phyloP scores from a whole-genome alignment of 805 yeast species.

The Saccharomycopsis fibuligera region DNA sequence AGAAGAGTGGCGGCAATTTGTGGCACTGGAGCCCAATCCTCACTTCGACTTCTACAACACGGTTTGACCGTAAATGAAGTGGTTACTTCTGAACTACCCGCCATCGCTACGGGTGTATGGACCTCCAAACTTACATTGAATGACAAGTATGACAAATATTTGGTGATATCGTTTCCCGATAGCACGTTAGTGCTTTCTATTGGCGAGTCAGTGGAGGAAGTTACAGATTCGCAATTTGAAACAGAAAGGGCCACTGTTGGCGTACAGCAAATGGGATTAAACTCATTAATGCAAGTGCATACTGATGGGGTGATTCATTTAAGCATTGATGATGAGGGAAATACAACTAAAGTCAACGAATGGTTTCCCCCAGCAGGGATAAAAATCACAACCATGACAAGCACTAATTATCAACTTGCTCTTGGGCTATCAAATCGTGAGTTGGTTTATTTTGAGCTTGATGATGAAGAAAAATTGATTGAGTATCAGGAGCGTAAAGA shows the following conservation, averaged over 20 bases:
- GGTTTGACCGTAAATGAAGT: conserved; percentile 57
- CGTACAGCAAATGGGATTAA: conserved; percentile 59
- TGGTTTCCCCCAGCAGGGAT: conserved; percentile 86
- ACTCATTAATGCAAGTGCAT: conserved; percentile 68
- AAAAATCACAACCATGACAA: conserved; percentile 49
- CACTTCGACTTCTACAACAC: conserved; percentile 42
- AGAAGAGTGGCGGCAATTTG: conserved; percentile 31
- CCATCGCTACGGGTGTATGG: conserved; percentile 54
- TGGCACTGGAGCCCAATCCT: conserved; percentile 40
- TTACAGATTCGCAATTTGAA: conserved; percentile 57
- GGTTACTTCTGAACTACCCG: conserved; percentile 73
- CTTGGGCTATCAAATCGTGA: conserved; percentile 69
- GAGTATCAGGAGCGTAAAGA: conserved; percentile 64
- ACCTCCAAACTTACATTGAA: conserved; percentile 44
- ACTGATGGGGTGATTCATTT: conserved; percentile 63
- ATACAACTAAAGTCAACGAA: conserved; percentile 36
- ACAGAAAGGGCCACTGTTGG: conserved; percentile 54
- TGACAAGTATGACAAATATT: conserved; percentile 51
- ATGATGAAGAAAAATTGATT: conserved; percentile 51
- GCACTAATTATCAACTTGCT: conserved; percentile 62
- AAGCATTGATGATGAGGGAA: conserved; percentile 27
- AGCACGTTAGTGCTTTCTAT: conserved; percentile 69
- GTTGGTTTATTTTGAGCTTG: conserved; percentile 77
- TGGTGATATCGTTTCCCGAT: conserved; percentile 58
- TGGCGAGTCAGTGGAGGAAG: conserved; percentile 77